Base-by-base conservation (phyloP, 2,329 filamentous ascomycete genomes). In the Hypoxylon sp. region DNA sequence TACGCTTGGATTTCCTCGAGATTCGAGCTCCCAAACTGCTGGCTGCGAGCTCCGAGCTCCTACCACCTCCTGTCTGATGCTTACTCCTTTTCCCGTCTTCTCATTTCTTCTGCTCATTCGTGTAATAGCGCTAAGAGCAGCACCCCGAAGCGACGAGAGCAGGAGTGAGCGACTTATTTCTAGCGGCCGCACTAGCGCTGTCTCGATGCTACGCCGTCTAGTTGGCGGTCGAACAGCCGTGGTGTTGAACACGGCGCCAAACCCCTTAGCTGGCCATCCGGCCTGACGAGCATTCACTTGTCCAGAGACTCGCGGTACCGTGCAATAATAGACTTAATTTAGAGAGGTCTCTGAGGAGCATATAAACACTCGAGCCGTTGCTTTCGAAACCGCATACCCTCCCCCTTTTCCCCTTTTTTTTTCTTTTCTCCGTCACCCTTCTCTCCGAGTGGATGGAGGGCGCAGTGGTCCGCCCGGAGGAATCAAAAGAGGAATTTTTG, bases 401-500 rank as follows among this genome's bases (percentile, higher is more conserved):
- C 17, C n/a, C 40, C 40, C 38, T 48, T 27, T 31, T 43, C n/a
- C 40, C 40, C 38, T 48, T 27, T 31, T 43, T 46, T 51, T 33
- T 43, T 26, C 17, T 48, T 41, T 42, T 37, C 23, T 42, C 35
- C 33, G 24, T 46, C n/a, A n/a, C n/a, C n/a, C n/a, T 48, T 27
- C 20, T 27, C 41, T 42, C 55, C 47, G 42, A 48, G 45, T 48
- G 48, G 50, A 64, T 37, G 61, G 51, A 42, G 46, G 24, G 54
- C 37, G 46, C 53, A 63, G 53, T 53, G 50, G 41, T 46, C 35
- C 41, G 17, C n/a, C 48, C 43, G 53, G 48, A 64, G 61, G 58
- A 64, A 59, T 61, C 17, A 8, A 5, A 56, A 55, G 46, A 64
- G 55, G 61, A 61, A 62, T 50, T 56, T 42, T 56, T 47, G 53